These are phyloP conservation scores for Diaporthe ampelina DNA, from an alignment of 2,329 filamentous ascomycete species.

Conservation along the genomic window DNA sequence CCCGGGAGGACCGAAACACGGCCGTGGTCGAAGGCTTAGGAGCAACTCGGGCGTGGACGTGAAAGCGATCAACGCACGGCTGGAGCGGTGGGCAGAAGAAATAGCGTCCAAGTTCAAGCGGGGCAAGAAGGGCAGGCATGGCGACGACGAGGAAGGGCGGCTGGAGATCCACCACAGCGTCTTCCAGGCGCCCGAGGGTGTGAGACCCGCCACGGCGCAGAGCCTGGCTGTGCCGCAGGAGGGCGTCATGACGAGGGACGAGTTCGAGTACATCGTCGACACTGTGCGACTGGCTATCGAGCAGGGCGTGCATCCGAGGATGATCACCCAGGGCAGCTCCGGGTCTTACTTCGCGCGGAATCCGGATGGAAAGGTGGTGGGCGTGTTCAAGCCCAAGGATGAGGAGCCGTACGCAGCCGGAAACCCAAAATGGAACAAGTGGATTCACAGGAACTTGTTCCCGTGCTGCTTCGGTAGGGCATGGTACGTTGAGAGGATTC, in stretches of 20 bases:
- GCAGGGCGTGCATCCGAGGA: constrained; percentile 90
- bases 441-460: constrained; percentile 98
- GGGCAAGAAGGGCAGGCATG: constrained; percentile 72
- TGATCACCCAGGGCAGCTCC: constrained; percentile 97
- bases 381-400: constrained; percentile 99
- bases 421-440: constrained; percentile 99
- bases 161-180: constrained; percentile 98
- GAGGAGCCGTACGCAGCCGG: constrained; percentile 97
- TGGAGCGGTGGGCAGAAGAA: constrained; percentile 98
- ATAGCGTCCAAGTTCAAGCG: constrained; percentile 97
- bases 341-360: constrained; percentile 98
- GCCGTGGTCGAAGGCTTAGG: constrained; percentile 62
- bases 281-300: constrained; percentile 93
- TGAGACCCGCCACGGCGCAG: constrained; percentile 84
- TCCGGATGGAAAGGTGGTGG: constrained; percentile 91
- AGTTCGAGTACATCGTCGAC: constrained; percentile 91
- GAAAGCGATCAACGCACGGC: constrained; percentile 95
- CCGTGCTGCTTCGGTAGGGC: constrained; percentile 97
- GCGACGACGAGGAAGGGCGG: constrained; percentile 81
- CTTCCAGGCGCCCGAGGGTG: constrained; percentile 91
- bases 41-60: constrained; percentile 95
- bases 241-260: constrained; percentile 78
- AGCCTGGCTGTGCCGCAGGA: constrained; percentile 74
- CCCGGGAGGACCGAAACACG: constrained; percentile 51
- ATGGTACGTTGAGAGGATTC: constrained; percentile 65